These are phyloP conservation scores for Penicillium sp. DNA, from an alignment of 2,329 filamentous ascomycete genomes.

Conservation along the genomic window DNA sequence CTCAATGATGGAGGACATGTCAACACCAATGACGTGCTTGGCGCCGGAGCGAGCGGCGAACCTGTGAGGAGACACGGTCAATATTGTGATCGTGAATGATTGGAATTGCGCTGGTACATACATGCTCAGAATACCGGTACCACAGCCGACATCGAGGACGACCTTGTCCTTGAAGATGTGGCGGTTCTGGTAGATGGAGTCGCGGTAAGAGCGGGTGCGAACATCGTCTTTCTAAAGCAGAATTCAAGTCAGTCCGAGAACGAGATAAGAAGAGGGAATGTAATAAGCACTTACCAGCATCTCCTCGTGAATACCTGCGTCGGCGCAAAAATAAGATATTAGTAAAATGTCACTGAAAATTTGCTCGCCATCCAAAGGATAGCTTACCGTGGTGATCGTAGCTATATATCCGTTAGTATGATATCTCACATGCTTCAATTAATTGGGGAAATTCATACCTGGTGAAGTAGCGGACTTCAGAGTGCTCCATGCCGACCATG, in stretches of 20 bases:
- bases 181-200: conserved; percentile 95
- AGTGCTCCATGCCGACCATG: conserved; percentile 73
- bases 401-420: conserved; percentile 52
- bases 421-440: conserved; percentile 7
- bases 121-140: conserved; percentile 98
- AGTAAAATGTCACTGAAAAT: conserved; percentile 15
- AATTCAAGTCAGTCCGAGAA: conserved; percentile 2
- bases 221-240: conserved; percentile 88
- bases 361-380: conserved; percentile 20
- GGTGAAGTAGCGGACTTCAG: conserved; percentile 99
- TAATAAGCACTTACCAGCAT: conserved; percentile 75
- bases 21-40: conserved; percentile 97
- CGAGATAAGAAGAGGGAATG: background rate
- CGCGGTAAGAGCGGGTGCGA: conserved; percentile 93
- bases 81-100: conserved; percentile 16
- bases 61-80: conserved; percentile 61
- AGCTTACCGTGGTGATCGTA: conserved; percentile 95
- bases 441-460: conserved; percentile 60
- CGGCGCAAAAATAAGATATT: conserved; percentile 30
- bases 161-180: conserved; percentile 91
- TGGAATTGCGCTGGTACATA: conserved; percentile 46
- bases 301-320: conserved; percentile 88
- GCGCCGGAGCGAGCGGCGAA: conserved; percentile 95
- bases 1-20: conserved; percentile 99
- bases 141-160: conserved; percentile 95